Base-by-base conservation (phyloP, 2,329 filamentous ascomycete genomes). In the Samsoniella hepiali region DNA sequence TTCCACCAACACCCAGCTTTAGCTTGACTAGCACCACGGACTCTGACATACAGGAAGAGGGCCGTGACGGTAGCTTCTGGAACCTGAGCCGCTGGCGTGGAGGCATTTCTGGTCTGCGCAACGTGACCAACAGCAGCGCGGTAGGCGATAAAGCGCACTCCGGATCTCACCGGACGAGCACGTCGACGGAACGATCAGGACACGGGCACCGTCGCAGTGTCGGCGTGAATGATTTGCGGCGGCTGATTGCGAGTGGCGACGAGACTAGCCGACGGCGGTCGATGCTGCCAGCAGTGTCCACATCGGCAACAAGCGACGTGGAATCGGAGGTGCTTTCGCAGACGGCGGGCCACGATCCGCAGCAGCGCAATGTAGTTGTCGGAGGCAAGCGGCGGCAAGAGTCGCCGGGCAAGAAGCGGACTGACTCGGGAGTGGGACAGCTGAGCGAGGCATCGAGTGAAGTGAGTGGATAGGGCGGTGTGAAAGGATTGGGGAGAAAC, bases 1-100 rank as follows among this genome's bases (percentile, higher is more conserved):
- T 77, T 2, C 82, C 81, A 0, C 84, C 84, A 0, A 82, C 82
- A 1, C 84, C 84, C 2, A 84, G 83, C 64, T 86, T 87, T 69
- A 83, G 78, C 5, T 76, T 85, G 32, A 74, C 75, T 7, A 75
- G 71, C 42, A 70, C 70, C 5, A 69, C 71, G 7, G 73, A 74
- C 17, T 66, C 71, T 1, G 72, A 78, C 17, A 71, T 77, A 10
- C 74, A 75, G 6, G 75, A 77, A 32, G 78, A 80, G 4, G 79
- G 78, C 3, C 77, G 76, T 2, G 75, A 78, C 8, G 72, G 75
- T 67, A 31, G 80, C 10, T 87, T 88, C 69, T 88, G 84, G 85
- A 86, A 84, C 65, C 70, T 85, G 27, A 80, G 78, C 42, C 77
- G 81, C 29, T 87, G 84, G 84, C 79, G 77, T 58, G 76, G 77